These are phyloP conservation scores for Trichocladium antarcticum DNA, from an alignment of 495 filamentous ascomycete species.

Conservation along the genomic window DNA sequence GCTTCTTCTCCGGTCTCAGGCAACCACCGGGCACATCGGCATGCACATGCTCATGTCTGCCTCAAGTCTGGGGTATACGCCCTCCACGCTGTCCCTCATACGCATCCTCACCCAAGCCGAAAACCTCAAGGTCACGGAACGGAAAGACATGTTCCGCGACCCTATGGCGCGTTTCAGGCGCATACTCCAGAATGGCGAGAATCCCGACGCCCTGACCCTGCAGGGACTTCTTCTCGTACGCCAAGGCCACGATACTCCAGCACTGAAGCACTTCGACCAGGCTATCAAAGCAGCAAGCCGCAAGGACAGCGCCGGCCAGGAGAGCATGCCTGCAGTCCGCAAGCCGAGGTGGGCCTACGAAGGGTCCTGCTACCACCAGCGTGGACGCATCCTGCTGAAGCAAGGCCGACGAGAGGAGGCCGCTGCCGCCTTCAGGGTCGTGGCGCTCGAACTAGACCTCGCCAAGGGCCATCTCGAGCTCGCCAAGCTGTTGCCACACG, in stretches of 20 bases:
- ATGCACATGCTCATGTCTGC: conserved; percentile 20
- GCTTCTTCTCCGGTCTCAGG: conserved; percentile 1
- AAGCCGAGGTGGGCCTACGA: conserved; percentile 27
- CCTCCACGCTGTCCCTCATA: conserved; percentile 19
- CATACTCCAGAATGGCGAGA: not conserved
- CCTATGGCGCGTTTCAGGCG: conserved; percentile 4
- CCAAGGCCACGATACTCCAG: not conserved
- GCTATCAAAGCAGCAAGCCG: conserved; percentile 11
- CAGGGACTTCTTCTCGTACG: conserved; percentile 5
- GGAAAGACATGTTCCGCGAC: not conserved
- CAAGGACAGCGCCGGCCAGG: not conserved
- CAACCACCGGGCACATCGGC: conserved; percentile 1
- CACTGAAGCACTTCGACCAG: conserved; percentile 14
- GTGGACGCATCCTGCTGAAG: conserved; percentile 16
- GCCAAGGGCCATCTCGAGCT: conserved; percentile 15
- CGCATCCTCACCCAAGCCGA: not conserved
- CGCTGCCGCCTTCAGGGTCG: conserved; percentile 12
- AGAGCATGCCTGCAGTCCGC: not conserved
- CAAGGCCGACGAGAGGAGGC: conserved; percentile 15
- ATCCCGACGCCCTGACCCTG: conserved; percentile 17
- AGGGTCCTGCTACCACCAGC: conserved; percentile 17
- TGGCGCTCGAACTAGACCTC: conserved; percentile 23
- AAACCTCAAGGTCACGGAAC: not conserved
- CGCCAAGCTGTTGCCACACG: conserved; percentile 17
- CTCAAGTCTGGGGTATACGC: conserved; percentile 16